These are phyloP conservation scores for Penicillium rolfsii DNA, from an alignment of 2,329 filamentous ascomycete species.

Conservation along the genomic window DNA sequence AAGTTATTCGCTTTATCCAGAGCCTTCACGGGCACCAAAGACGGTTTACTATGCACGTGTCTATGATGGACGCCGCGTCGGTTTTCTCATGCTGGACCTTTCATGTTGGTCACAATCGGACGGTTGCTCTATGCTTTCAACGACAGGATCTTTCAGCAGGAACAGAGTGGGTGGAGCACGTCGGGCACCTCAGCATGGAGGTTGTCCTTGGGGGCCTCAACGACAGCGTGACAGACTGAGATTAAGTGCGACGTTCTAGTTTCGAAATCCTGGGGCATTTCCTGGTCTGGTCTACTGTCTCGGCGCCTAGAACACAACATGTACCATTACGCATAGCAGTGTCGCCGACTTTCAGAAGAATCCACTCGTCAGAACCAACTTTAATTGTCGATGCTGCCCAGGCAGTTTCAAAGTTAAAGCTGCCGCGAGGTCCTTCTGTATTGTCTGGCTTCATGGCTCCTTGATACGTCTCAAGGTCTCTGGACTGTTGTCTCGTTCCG, in stretches of 20 bases:
- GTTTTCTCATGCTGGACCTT: slow-evolving; percentile 58
- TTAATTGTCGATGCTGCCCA: slow-evolving; percentile 32
- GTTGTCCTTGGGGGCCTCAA: slow-evolving; percentile 54
- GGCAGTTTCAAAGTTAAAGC: slow-evolving; percentile 33
- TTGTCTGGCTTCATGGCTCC: slow-evolving; percentile 46
- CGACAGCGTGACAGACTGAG: slow-evolving; percentile 23
- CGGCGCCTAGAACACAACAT: slow-evolving; percentile 42
- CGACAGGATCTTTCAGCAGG: slow-evolving; percentile 45
- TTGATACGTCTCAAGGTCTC: slow-evolving; percentile 35
- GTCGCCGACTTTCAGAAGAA: slow-evolving; percentile 32
- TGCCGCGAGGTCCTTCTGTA: slow-evolving; percentile 60
- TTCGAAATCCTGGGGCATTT: slow-evolving; percentile 27
- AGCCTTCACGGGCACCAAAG: slow-evolving; percentile 47
- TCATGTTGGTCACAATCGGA: slow-evolving; percentile 67
- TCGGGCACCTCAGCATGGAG: slow-evolving; percentile 53
- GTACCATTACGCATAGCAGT: slow-evolving; percentile 53
- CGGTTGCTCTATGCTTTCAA: slow-evolving; percentile 54
- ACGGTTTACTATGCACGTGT: slow-evolving; percentile 51
- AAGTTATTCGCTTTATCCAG: slow-evolving; percentile 50
- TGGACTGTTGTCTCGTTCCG: slow-evolving; percentile 47
- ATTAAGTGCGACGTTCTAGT: slow-evolving; percentile 16
- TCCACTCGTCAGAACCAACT: slow-evolving; percentile 63
- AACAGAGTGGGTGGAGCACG: slow-evolving; percentile 55
- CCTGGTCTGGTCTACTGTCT: slow-evolving; percentile 25
- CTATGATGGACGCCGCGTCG: slow-evolving; percentile 49